Percentiles rank a stretch among this genome's conserved stretches.
Evolutionary conservation across 2,329 filamentous ascomycete genomes (phyloP).

Genomic region (Aschersonia sp.): DNA sequence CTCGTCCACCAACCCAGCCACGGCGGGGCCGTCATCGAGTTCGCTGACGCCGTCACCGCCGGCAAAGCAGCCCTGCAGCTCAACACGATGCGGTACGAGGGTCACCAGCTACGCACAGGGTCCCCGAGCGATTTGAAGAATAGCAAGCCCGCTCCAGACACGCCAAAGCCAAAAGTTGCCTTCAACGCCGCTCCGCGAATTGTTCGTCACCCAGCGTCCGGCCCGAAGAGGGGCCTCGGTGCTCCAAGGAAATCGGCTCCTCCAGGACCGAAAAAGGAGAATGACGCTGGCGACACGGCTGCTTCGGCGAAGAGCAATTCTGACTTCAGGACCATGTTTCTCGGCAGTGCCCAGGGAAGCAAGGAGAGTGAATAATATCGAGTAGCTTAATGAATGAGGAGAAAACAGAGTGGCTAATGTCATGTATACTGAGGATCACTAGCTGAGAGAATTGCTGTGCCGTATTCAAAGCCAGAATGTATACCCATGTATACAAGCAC

Average conservation of each 20-base stretch:
- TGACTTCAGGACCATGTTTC: conserved; percentile 41
- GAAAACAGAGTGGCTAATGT: too few relatives aligned
- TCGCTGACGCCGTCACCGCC: conserved; percentile 50
- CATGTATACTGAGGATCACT: too few relatives aligned
- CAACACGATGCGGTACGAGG: conserved; percentile 39
- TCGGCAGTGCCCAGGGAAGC: conserved; percentile 12
- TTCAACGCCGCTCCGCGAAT: conserved; percentile 25
- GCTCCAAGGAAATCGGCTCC: conserved; percentile 3
- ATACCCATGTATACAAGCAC: too few relatives aligned
- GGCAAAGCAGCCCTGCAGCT: conserved; percentile 55
- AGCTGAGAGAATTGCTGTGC: too few relatives aligned
- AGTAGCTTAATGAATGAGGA: too few relatives aligned
- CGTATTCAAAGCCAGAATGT: too few relatives aligned
- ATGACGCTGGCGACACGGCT: not conserved
- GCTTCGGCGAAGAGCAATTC: conserved; percentile 35
- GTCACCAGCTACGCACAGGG: conserved; percentile 38
- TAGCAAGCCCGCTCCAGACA: conserved; percentile 20
- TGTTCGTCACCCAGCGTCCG: conserved; percentile 10
- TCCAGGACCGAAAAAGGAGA: conserved; percentile 12
- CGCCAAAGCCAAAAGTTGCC: conserved; percentile 3
- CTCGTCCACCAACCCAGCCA: conserved; percentile 70
- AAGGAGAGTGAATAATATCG: not conserved
- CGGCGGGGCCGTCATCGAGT: conserved; percentile 78
- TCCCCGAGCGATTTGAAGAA: conserved; percentile 38
- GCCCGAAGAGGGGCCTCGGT: not conserved